Conservation (phyloP, 2,329 filamentous ascomycete species). For the Beauveria rudraprayagi region DNA sequence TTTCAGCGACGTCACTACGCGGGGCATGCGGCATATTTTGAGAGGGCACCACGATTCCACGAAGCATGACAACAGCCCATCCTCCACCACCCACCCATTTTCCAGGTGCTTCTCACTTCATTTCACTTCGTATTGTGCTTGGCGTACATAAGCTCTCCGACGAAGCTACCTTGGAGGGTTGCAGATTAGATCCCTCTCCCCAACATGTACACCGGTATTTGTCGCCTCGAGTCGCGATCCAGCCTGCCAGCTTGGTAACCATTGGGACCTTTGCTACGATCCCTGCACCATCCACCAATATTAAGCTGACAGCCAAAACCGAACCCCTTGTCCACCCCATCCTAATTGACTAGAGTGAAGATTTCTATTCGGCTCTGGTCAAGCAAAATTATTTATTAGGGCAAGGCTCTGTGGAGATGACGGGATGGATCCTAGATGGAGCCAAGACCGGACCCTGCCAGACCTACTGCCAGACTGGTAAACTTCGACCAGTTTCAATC, state of each 20-base stretch:
- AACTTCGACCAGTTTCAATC: not conserved
- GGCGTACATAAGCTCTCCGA: not conserved
- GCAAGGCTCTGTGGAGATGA: not conserved
- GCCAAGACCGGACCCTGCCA: slow-evolving; percentile 2
- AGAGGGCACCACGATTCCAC: not conserved
- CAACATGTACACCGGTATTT: slow-evolving; percentile 1
- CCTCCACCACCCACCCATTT: not conserved
- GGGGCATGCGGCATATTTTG: slow-evolving; percentile 10
- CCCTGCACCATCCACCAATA: not conserved
- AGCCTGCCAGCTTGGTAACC: not conserved
- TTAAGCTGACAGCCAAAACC: slow-evolving; percentile 1
- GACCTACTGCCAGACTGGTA: not conserved
- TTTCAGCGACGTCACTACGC: slow-evolving; percentile 8
- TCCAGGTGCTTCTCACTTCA: not conserved
- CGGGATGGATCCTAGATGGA: slow-evolving; percentile 7
- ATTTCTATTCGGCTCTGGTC: not conserved
- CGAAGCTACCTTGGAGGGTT: not conserved
- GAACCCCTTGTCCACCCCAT: not conserved
- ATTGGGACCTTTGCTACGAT: not conserved
- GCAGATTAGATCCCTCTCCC: not conserved
- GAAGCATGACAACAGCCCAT: not conserved
- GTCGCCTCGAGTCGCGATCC: not conserved
- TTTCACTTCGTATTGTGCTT: slow-evolving; percentile 6
- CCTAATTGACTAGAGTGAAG: not conserved
- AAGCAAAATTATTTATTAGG: not conserved